Percentiles rank a stretch among this genome's conserved stretches.
Conservation (phyloP, 2,329 filamentous ascomycete genomes). For the Colletotrichum sublineola region DNA sequence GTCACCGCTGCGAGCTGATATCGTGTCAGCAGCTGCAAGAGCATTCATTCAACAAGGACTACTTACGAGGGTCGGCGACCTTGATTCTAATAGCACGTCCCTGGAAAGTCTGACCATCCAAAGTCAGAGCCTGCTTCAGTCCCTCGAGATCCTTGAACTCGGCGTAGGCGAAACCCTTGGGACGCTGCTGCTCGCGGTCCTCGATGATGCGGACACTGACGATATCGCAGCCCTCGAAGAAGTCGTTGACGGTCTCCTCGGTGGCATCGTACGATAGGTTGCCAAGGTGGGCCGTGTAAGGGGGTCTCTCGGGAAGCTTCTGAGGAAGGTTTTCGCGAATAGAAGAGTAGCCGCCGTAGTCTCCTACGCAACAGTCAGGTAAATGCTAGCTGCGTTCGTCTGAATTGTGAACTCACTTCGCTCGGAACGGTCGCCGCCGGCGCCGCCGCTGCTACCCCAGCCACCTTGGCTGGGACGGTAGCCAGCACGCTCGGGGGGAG, state of each 20-base stretch:
- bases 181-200: constrained; percentile 92
- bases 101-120: constrained; percentile 86
- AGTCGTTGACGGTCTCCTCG: constrained; percentile 83
- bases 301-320: constrained; percentile 85
- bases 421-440: constrained; percentile 48
- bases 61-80: constrained; percentile 96
- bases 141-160: constrained; percentile 92
- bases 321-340: constrained; percentile 68
- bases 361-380: constrained; percentile 32
- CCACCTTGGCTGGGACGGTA: constrained; percentile 49
- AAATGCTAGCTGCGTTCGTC: not conserved
- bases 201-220: constrained; percentile 96
- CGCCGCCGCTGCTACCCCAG: constrained; percentile 54
- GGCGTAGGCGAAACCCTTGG: constrained; percentile 98
- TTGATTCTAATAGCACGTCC: constrained; percentile 93
- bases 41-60: constrained; percentile 45
- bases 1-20: constrained; percentile 84
- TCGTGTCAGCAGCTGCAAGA: constrained; percentile 52
- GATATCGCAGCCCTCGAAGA: constrained; percentile 87
- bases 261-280: constrained; percentile 97
- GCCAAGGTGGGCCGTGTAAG: constrained; percentile 94
- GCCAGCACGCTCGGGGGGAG: constrained; percentile 60
- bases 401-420: constrained; percentile 54
- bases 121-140: constrained; percentile 87
- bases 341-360: constrained; percentile 41